Percentiles rank a stretch among this genome's conserved stretches.
Conservation (phyloP, 495 filamentous ascomycete species). For the Podospora anserina region DNA sequence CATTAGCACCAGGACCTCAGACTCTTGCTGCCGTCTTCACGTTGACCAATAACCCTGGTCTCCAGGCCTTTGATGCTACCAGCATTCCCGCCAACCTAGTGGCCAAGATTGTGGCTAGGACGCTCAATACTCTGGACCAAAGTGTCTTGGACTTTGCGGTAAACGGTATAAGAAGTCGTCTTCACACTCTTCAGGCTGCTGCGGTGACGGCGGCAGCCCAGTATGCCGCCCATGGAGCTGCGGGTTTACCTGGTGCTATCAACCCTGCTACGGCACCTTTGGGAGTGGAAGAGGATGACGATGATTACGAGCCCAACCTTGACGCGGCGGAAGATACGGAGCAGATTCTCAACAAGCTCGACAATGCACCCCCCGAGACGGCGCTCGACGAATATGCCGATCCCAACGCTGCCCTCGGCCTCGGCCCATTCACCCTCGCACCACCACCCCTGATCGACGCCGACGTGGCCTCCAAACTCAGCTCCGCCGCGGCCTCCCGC, state of each 20-base stretch:
- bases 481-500: slow-evolving; percentile 65
- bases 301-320: slow-evolving; percentile 87
- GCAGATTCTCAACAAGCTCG: slow-evolving; percentile 66
- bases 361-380: slow-evolving; percentile 57
- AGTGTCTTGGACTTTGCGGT: slow-evolving; percentile 64
- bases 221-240: background rate
- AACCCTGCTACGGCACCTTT: slow-evolving; percentile 49
- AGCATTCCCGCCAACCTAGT: slow-evolving; percentile 70
- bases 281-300: slow-evolving; percentile 66
- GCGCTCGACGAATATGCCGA: slow-evolving; percentile 30
- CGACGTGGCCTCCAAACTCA: slow-evolving; percentile 63
- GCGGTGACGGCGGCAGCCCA: slow-evolving; percentile 19
- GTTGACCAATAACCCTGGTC: slow-evolving; percentile 66
- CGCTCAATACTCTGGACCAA: slow-evolving; percentile 62
- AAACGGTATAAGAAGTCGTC: slow-evolving; percentile 47
- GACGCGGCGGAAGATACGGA: slow-evolving; percentile 67
- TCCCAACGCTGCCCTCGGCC: slow-evolving; percentile 45
- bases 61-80: slow-evolving; percentile 78
- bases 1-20: slow-evolving; percentile 67
- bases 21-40: slow-evolving; percentile 80
- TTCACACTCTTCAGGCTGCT: slow-evolving; percentile 30
- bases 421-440: slow-evolving; percentile 69
- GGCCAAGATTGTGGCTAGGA: slow-evolving; percentile 68
- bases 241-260: slow-evolving; percentile 30
- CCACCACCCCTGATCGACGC: slow-evolving; percentile 69